Conservation (phyloP, 1,284 basidiomycete species). For the Cryptococcus hybrid region DNA sequence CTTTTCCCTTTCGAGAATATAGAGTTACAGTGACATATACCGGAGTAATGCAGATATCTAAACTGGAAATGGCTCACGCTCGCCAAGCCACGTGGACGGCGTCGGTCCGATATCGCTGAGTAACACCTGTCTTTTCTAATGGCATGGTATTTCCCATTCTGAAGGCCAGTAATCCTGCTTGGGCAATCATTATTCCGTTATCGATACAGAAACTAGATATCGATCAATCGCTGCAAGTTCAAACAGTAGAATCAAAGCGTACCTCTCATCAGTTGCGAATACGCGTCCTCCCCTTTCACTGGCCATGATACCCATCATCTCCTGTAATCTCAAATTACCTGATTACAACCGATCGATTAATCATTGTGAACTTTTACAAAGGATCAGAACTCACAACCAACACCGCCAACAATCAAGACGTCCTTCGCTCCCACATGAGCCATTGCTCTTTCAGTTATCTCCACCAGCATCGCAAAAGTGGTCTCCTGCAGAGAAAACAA, state of each 20-base stretch:
- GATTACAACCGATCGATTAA: neutral
- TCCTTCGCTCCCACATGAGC: conserved; percentile 96
- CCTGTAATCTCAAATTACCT: conserved; percentile 90
- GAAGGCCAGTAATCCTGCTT: conserved; percentile 88
- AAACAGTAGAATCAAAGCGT: conserved; percentile 24
- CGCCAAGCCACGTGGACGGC: conserved; percentile 87
- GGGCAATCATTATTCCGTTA: conserved; percentile 99
- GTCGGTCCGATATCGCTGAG: conserved; percentile 91
- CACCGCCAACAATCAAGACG: conserved; percentile 96
- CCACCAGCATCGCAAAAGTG: conserved; percentile 97
- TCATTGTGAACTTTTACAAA: neutral
- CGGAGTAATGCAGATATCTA: neutral
- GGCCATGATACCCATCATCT: conserved; percentile 99
- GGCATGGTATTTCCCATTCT: conserved; percentile 88
- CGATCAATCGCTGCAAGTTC: neutral
- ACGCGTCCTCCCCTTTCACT: conserved; percentile 82
- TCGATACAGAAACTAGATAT: conserved; percentile 88
- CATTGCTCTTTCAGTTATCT: conserved; percentile 99
- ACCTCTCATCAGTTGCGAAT: conserved; percentile 97
- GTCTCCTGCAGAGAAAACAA: conserved; percentile 96
- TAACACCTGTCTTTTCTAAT: conserved; percentile 76
- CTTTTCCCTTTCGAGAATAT: neutral
- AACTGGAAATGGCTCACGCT: conserved; percentile 23
- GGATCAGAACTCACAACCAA: conserved; percentile 73
- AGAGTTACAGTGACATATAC: neutral